Evolutionary conservation across 1,139 yeast genomes (phyloP), one percentile per base, ranked within the genome.

Genomic region (Pichia sp.): DNA sequence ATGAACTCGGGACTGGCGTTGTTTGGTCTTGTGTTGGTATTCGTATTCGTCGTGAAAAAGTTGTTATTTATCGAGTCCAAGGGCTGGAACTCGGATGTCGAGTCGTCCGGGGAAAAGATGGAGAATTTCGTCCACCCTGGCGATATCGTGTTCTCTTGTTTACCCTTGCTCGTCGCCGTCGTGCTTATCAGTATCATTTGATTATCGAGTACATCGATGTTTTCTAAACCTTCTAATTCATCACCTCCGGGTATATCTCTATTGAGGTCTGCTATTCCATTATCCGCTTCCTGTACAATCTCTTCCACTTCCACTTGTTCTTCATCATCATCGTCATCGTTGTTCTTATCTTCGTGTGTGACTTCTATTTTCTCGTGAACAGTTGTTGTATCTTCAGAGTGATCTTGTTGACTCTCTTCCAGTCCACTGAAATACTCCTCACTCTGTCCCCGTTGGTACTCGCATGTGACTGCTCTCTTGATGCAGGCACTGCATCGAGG

Each of bases 401-500:
- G 27, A 24, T 24, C 27, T 24, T 24, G 7, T 8, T 24, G 7
- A 8, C 10, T 10, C 7, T 24, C 10, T 24, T 24, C 27, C 27
- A 24, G n/a, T 14, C 15, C 31, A n/a, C 7, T 28, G 14, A 10
- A 10, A 28, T 21, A 33, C 7, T 33, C 34, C 4, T 20, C 32
- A 4, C 4, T 11, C 28, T 35, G 8, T 12, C 19, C 27, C 32
- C 22, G 12, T 30, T 38, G 40, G 40, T 57, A 58, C 5, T 40
- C 36, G 33, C 62, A 58, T 4, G 19, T 27, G 2, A 49, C 54
- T 6, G 55, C 51, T 24, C 58, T 42, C 37, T 75, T 77, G 6
- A 61, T 40, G 60, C 95, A 87, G 50, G 76, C 71, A 1, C 76
- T 66, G 58, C 95, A 86, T 1, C 60, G 50, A 0, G 95, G 95